Evolutionary conservation across 306 rosid genomes (phyloP).

Genomic region (Gynostemma pentaphyllum): DNA sequence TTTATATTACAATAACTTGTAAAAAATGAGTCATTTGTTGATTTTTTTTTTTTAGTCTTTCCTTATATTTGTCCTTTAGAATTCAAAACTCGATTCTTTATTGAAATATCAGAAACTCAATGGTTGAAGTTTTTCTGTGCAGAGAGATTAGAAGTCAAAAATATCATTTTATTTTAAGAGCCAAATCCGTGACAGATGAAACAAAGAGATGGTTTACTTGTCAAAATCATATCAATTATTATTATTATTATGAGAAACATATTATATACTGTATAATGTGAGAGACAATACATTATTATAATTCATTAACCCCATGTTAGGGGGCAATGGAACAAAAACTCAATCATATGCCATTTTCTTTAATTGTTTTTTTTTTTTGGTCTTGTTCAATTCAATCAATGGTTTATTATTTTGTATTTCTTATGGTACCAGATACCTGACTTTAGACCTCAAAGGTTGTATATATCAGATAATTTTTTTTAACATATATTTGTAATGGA

Average conservation of each 20-base stretch:
- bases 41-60: neutral
- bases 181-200: neutral
- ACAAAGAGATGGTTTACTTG: constrained; percentile 23
- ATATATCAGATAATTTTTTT: neutral
- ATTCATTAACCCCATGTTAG: constrained; percentile 39
- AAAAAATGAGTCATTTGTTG: no score
- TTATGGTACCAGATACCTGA: neutral
- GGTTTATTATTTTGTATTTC: neutral
- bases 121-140: neutral
- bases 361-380: neutral
- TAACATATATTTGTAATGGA: neutral
- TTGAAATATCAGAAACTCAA: neutral
- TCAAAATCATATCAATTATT: constrained; percentile 15
- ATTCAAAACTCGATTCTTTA: neutral
- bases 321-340: constrained; percentile 35
- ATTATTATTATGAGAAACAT: neutral
- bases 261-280: constrained; percentile 1
- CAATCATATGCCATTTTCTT: constrained; percentile 35
- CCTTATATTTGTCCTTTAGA: neutral
- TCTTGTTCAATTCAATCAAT: constrained; percentile 19
- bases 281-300: constrained; percentile 16
- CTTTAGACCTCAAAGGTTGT: neutral
- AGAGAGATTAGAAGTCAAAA: neutral
- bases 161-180: neutral
- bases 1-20: no score